A percentile compares a stretch with the other conserved stretches of the same genome.
phyloP scores from a whole-genome alignment of 108 stramenopile genomes.

The Mayamaea pseudoterrestris region DNA sequence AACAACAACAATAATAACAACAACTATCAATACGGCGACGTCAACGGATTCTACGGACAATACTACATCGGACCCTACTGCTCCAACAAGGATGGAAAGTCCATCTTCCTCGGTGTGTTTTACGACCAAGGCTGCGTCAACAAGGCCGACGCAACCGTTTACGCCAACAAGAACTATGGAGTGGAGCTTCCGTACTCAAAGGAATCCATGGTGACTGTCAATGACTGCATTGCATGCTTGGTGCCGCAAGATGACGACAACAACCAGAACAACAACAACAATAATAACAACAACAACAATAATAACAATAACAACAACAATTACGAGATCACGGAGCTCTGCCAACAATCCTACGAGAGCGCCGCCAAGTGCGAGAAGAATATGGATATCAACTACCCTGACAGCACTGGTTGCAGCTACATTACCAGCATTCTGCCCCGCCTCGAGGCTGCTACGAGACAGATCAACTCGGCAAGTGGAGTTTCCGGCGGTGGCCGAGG shows the following conservation, averaged over 20 bases:
- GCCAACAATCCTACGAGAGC: conserved; percentile 39
- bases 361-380: conserved; percentile 64
- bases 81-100: conserved; percentile 39
- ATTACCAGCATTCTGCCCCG: conserved; percentile 42
- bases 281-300: conserved; percentile 22
- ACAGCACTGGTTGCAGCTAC: conserved; percentile 48
- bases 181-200: conserved; percentile 36
- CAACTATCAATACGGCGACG: conserved; percentile 30
- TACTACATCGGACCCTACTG: conserved; percentile 72
- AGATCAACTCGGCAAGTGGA: conserved; percentile 12
- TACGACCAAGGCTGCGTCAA: conserved; percentile 55
- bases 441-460: conserved; percentile 15
- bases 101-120: conserved; percentile 63
- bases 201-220: conserved; percentile 27
- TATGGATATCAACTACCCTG: conserved; percentile 40
- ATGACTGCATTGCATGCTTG: conserved; percentile 56
- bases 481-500: conserved; percentile 1
- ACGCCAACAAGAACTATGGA: conserved; percentile 48
- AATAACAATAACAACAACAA: conserved; percentile 21
- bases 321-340: conserved; percentile 43
- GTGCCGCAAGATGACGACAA: conserved; percentile 20
- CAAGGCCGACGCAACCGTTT: conserved; percentile 33
- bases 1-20: conserved; percentile 36
- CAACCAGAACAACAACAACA: conserved; percentile 18
- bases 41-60: conserved; percentile 19